A percentile compares a stretch with the other conserved stretches of the same genome.
Conservation (phyloP, 495 filamentous ascomycete genomes). For the Hamigera avellanea region DNA sequence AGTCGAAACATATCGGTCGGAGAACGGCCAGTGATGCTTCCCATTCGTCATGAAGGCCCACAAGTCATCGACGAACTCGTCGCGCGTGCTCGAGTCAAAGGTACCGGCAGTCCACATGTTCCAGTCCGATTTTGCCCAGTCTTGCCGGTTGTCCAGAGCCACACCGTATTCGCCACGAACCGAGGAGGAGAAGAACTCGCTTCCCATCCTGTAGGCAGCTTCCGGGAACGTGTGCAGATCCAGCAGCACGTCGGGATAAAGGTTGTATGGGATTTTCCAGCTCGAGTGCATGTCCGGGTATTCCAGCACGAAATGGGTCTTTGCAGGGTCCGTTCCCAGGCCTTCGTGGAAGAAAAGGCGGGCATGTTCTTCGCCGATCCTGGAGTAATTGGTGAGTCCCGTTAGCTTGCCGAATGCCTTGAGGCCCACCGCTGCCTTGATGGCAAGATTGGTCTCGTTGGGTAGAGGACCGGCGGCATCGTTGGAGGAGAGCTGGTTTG, state of each 20-base stretch:
- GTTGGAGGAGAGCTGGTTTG: slow-evolving; percentile 41
- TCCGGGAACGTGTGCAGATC: slow-evolving; percentile 27
- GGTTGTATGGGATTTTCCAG: slow-evolving; percentile 34
- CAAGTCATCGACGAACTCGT: slow-evolving; percentile 29
- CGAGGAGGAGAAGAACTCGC: slow-evolving; percentile 21
- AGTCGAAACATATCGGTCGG: slow-evolving; percentile 31
- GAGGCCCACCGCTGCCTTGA: slow-evolving; percentile 45
- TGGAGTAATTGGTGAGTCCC: slow-evolving; percentile 25
- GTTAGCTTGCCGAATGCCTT: slow-evolving; percentile 35
- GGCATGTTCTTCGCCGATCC: slow-evolving; percentile 26
- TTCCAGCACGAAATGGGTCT: slow-evolving; percentile 34
- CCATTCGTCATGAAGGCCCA: slow-evolving; percentile 38
- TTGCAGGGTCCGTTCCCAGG: slow-evolving; percentile 20
- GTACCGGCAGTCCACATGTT: slow-evolving; percentile 35
- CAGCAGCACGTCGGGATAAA: slow-evolving; percentile 35
- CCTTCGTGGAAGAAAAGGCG: slow-evolving; percentile 26
- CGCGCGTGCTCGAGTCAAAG: slow-evolving; percentile 16
- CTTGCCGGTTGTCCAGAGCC: slow-evolving; percentile 28
- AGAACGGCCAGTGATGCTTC: slow-evolving; percentile 37
- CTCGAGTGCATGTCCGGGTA: slow-evolving; percentile 23
- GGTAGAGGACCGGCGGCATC: slow-evolving; percentile 38
- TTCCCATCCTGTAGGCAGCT: slow-evolving; percentile 26
- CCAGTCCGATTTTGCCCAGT: slow-evolving; percentile 41
- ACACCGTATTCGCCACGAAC: slow-evolving; percentile 32
- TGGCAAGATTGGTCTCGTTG: slow-evolving; percentile 46